Percentiles rank a stretch among this genome's conserved stretches.
Conservation (phyloP, 768 basidiomycete genomes). For the Tubosaeta sp. region DNA sequence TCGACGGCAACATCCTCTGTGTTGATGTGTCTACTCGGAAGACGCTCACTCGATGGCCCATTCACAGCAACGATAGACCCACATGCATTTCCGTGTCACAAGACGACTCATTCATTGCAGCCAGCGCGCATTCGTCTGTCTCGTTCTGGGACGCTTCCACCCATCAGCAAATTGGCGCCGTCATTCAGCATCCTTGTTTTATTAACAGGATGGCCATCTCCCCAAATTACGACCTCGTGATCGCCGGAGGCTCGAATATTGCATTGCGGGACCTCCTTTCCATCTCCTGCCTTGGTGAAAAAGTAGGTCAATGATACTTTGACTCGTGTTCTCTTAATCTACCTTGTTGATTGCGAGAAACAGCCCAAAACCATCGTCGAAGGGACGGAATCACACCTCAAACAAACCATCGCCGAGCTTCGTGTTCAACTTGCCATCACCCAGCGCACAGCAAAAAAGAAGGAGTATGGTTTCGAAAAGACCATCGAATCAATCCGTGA, state of each 20-base stretch:
- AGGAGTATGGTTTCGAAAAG: too few species aligned
- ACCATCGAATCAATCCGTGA: too few species aligned
- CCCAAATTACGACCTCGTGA: not conserved
- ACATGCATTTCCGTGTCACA: not conserved
- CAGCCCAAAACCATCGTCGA: not conserved
- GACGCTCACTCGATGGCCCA: not conserved
- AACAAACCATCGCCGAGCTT: not conserved
- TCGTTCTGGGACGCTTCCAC: not conserved
- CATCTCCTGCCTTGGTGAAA: not conserved
- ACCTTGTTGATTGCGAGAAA: too few species aligned
- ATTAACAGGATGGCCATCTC: not conserved
- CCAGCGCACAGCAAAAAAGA: too few species aligned
- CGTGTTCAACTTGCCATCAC: too few species aligned
- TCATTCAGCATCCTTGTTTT: not conserved
- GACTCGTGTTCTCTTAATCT: not conserved
- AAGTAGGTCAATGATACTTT: not conserved
- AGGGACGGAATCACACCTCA: not conserved
- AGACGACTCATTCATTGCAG: not conserved
- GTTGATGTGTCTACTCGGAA: not conserved
- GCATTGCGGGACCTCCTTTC: not conserved
- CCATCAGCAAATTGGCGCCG: not conserved
- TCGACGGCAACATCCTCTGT: not conserved
- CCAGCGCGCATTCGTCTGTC: not conserved
- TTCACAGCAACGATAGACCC: not conserved
- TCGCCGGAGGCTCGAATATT: not conserved